phyloP scores from a whole-genome alignment of 129 eudicot species.

The carrot (Daucus carota) region DH1_v3.0 NC_030386.2:26758501-26759000 shows the following conservation, averaged over 20 bases:
- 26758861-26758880: not conserved
- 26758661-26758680: slow-evolving; percentile 72
- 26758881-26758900: not conserved
- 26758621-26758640: slow-evolving; percentile 33
- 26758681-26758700: slow-evolving; percentile 49
- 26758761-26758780: slow-evolving; percentile 86
- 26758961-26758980: not conserved
- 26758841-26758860: no score
- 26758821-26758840: not conserved
- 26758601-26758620: not conserved
- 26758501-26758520: not conserved
- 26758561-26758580: not conserved
- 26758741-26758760: slow-evolving; percentile 67
- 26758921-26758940: not conserved
- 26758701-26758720: slow-evolving; percentile 36
- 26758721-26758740: slow-evolving; percentile 80
- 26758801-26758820: not conserved
- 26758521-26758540: not conserved
- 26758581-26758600: not conserved
- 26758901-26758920: no score
- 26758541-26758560: not conserved
- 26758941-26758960: not conserved
- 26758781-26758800: slow-evolving; percentile 18
- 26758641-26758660: slow-evolving; percentile 47
- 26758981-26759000: not conserved